These are phyloP conservation scores for Mitragyna speciosa DNA, from an alignment of 257 asterid species.

Conservation along the genomic window DNA sequence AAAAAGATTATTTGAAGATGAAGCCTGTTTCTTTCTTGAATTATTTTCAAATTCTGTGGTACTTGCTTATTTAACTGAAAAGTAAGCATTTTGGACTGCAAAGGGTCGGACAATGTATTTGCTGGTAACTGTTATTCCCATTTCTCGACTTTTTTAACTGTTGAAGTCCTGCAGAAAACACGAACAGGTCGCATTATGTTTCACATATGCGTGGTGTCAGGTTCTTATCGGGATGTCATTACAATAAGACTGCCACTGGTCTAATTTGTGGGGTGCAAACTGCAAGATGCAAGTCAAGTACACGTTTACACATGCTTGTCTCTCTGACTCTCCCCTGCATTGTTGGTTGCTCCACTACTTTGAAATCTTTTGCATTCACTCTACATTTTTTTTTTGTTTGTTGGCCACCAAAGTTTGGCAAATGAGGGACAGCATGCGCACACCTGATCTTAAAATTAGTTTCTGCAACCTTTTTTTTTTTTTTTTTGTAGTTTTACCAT, in stretches of 20 bases:
- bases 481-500: too few relatives aligned
- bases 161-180: neutral
- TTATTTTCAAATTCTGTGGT: neutral
- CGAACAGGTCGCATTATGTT: neutral
- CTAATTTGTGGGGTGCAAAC: conserved; percentile 18
- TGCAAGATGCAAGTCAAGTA: conserved; percentile 8
- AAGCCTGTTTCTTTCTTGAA: neutral
- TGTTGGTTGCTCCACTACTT: neutral
- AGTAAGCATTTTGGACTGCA: conserved; percentile 12
- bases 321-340: neutral
- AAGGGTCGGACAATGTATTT: neutral
- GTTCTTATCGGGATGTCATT: conserved; percentile 9
- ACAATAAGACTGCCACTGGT: conserved; percentile 7
- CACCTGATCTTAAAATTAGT: neutral
- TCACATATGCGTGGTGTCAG: conserved; percentile 10
- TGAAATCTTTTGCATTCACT: neutral
- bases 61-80: neutral
- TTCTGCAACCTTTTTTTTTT: neutral
- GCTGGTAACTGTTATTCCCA: neutral
- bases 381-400: neutral
- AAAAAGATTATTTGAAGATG: conserved; percentile 12
- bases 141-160: neutral
- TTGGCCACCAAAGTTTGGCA: neutral
- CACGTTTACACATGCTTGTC: conserved; percentile 9
- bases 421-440: conserved; percentile 9